Percentiles rank a stretch among this genome's conserved stretches.
Conservation (phyloP, 73 alveolate genomes). For the Symbiodinium pilosum region DNA sequence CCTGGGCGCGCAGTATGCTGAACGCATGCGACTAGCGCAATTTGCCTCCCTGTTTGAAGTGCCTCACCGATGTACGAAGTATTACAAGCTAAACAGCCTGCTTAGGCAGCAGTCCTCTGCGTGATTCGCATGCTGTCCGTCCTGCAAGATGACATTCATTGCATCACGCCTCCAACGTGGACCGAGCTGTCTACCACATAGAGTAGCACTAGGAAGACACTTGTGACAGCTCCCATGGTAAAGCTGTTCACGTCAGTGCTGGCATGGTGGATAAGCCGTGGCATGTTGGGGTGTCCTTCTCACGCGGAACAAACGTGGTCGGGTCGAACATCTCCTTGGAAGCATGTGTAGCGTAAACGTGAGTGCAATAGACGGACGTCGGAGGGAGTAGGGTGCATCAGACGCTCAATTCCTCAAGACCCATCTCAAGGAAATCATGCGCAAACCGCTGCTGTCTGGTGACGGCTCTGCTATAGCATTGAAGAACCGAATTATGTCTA, state of each 20-base stretch:
- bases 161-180: too few relatives aligned
- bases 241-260: too few relatives aligned
- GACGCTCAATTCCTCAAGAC: background rate
- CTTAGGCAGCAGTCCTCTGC: slow-evolving; percentile 20
- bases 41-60: background rate
- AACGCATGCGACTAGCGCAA: background rate
- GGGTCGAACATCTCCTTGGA: slow-evolving; percentile 85
- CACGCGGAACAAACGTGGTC: slow-evolving; percentile 76
- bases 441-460: too few relatives aligned
- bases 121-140: slow-evolving; percentile 80
- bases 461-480: too few relatives aligned
- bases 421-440: background rate
- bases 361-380: background rate
- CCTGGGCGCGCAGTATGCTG: background rate
- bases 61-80: too few relatives aligned
- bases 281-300: slow-evolving; percentile 28
- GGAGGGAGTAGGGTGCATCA: background rate
- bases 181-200: too few relatives aligned
- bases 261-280: too few relatives aligned
- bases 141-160: slow-evolving; percentile 12
- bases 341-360: too few relatives aligned
- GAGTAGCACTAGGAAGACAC: too few relatives aligned
- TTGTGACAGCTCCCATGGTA: too few relatives aligned
- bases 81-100: background rate
- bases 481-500: too few relatives aligned